These are phyloP conservation scores for Lophiostoma macrostomum DNA, from an alignment of 495 filamentous ascomycete genomes.

Conservation along the genomic window DNA sequence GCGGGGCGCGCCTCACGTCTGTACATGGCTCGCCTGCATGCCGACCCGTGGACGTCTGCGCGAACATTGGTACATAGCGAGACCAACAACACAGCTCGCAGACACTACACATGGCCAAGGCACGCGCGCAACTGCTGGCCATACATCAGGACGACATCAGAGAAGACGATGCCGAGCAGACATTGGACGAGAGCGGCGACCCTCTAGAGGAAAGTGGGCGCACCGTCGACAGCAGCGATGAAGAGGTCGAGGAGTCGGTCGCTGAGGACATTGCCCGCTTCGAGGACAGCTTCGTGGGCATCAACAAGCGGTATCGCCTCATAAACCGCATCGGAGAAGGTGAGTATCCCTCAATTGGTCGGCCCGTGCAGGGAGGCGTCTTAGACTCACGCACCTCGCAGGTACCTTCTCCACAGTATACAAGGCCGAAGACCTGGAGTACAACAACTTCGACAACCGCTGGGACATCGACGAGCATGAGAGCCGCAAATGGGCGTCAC, in stretches of 20 bases:
- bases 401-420: constrained; percentile 98
- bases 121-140: constrained; percentile 28
- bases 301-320: constrained; percentile 76
- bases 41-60: no score
- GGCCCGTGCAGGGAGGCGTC: constrained; percentile 13
- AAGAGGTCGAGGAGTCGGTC: constrained; percentile 68
- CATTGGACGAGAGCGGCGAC: constrained; percentile 44
- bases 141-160: constrained; percentile 46
- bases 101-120: constrained; percentile 17
- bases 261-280: constrained; percentile 83
- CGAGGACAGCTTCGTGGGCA: constrained; percentile 76
- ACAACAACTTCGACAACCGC: constrained; percentile 76
- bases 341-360: constrained; percentile 40
- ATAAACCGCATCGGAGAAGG: constrained; percentile 98
- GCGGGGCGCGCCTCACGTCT: background rate
- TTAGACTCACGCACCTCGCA: constrained; percentile 38
- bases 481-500: constrained; percentile 59
- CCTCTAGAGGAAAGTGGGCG: constrained; percentile 43
- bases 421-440: constrained; percentile 93
- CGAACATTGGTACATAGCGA: no score
- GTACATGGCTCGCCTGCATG: no score
- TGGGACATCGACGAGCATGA: constrained; percentile 76
- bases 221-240: constrained; percentile 38
- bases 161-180: constrained; percentile 44
- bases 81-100: constrained; percentile 3